Evolutionary conservation across 768 basidiomycete genomes (phyloP).

Genomic region (Trametes cinnabarina): DNA sequence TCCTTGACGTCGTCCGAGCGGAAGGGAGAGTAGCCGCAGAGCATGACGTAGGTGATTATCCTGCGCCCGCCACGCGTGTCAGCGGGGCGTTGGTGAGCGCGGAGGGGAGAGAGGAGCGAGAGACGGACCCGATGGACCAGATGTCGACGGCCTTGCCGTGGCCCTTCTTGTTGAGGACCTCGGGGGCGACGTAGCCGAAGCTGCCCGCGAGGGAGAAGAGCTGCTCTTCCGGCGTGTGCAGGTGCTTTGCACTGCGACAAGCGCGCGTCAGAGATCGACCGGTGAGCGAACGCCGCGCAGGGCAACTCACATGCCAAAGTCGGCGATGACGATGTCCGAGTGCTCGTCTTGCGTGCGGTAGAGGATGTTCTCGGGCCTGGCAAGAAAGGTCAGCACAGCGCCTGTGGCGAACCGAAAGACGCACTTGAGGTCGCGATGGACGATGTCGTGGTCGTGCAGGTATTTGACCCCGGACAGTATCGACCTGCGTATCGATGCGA

Average conservation of each 20-base stretch:
- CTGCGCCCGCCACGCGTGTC: slow-evolving; percentile 39
- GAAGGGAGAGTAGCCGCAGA: slow-evolving; percentile 96
- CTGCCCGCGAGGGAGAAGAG: slow-evolving; percentile 73
- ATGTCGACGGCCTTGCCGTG: slow-evolving; percentile 93
- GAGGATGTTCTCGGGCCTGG: slow-evolving; percentile 92
- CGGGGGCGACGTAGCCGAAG: slow-evolving; percentile 90
- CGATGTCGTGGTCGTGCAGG: slow-evolving; percentile 88
- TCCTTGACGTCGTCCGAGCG: slow-evolving; percentile 75
- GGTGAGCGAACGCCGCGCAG: background rate
- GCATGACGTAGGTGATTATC: slow-evolving; percentile 90
- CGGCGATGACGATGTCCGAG: slow-evolving; percentile 91
- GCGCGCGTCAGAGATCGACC: background rate
- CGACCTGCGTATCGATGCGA: slow-evolving; percentile 47
- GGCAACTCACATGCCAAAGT: slow-evolving; percentile 88
- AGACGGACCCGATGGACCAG: slow-evolving; percentile 88
- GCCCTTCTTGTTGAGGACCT: slow-evolving; percentile 75
- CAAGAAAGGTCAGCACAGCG: background rate
- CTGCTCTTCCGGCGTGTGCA: slow-evolving; percentile 68
- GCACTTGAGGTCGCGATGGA: slow-evolving; percentile 94
- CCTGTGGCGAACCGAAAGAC: slow-evolving; percentile 10
- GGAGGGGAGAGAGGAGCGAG: background rate
- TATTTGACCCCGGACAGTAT: slow-evolving; percentile 85
- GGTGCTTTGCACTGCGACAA: slow-evolving; percentile 76
- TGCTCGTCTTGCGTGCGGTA: slow-evolving; percentile 74
- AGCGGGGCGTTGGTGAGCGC: background rate